A percentile compares a stretch with the other conserved stretches of the same genome.
These are phyloP conservation scores for Chamaenerion angustifolium DNA, from an alignment of 345 rosid species.

Conservation along the genomic window DNA sequence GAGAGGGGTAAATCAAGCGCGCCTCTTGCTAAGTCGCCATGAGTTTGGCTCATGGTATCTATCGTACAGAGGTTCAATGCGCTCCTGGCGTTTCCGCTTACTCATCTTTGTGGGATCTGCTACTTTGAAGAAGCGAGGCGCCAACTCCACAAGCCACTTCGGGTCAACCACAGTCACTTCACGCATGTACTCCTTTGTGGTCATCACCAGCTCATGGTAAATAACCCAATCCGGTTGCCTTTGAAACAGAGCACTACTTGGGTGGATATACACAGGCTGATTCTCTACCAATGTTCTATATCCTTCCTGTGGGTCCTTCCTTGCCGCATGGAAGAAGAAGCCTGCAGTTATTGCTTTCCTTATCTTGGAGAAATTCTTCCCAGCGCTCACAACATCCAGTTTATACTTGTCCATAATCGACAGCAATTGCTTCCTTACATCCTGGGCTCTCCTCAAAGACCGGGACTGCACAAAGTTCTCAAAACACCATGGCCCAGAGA, in stretches of 20 bases:
- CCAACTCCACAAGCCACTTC: constrained; percentile 82
- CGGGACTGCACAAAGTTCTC: constrained; percentile 79
- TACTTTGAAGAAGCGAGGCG: constrained; percentile 81
- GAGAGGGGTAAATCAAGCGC: constrained; percentile 27
- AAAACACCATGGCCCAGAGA: constrained; percentile 85
- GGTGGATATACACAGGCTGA: constrained; percentile 79
- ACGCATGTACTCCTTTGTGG: constrained; percentile 84
- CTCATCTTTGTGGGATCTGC: constrained; percentile 81
- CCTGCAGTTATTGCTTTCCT: constrained; percentile 87
- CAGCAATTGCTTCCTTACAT: constrained; percentile 82
- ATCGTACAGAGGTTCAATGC: constrained; percentile 75
- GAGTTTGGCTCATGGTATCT: constrained; percentile 86
- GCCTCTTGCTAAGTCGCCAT: constrained; percentile 75
- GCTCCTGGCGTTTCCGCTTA: constrained; percentile 82
- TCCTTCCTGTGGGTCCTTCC: constrained; percentile 85
- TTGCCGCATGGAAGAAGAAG: constrained; percentile 71
- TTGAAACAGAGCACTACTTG: constrained; percentile 84
- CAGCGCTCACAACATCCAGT: constrained; percentile 67
- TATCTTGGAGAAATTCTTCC: constrained; percentile 59
- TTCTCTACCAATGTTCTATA: constrained; percentile 76
- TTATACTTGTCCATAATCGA: constrained; percentile 89
- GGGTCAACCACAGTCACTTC: constrained; percentile 84
- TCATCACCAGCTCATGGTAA: constrained; percentile 87
- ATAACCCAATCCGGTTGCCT: constrained; percentile 96
- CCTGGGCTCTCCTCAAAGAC: constrained; percentile 71